These are phyloP conservation scores for Solanum sejunctum DNA, from an alignment of 257 asterid genomes.

Conservation along the genomic window DNA sequence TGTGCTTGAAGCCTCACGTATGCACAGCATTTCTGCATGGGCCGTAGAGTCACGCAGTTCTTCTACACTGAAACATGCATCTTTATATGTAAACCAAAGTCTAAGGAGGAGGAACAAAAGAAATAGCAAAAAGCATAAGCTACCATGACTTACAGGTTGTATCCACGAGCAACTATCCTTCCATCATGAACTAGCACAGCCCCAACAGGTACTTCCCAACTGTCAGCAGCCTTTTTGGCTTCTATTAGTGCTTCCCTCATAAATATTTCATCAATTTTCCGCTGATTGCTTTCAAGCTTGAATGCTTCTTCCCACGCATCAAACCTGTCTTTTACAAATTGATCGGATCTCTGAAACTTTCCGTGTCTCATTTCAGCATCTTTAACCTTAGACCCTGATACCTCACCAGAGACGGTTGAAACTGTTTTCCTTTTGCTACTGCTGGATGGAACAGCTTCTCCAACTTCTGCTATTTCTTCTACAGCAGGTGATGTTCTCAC, in stretches of 20 bases:
- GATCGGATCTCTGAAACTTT: conserved; percentile 57
- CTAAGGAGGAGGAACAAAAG: not conserved
- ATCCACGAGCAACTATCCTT: conserved; percentile 89
- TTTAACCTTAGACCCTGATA: conserved; percentile 18
- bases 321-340: conserved; percentile 51
- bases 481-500: conserved; percentile 34
- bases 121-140: not conserved
- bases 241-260: conserved; percentile 92
- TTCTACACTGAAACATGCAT: conserved; percentile 66
- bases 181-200: conserved; percentile 87
- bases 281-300: conserved; percentile 54
- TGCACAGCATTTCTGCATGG: conserved; percentile 96
- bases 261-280: conserved; percentile 67
- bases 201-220: conserved; percentile 99
- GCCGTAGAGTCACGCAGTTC: conserved; percentile 96
- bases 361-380: conserved; percentile 26
- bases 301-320: conserved; percentile 95
- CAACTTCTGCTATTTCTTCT: conserved; percentile 17
- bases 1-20: conserved; percentile 73
- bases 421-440: conserved; percentile 20
- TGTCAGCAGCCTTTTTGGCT: conserved; percentile 87
- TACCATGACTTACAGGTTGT: conserved; percentile 64
- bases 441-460: conserved; percentile 26
- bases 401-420: conserved; percentile 17
- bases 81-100: not conserved